Evolutionary conservation across 1,139 yeast genomes (phyloP).

Genomic region (Scheffersomyces illinoinensis): DNA sequence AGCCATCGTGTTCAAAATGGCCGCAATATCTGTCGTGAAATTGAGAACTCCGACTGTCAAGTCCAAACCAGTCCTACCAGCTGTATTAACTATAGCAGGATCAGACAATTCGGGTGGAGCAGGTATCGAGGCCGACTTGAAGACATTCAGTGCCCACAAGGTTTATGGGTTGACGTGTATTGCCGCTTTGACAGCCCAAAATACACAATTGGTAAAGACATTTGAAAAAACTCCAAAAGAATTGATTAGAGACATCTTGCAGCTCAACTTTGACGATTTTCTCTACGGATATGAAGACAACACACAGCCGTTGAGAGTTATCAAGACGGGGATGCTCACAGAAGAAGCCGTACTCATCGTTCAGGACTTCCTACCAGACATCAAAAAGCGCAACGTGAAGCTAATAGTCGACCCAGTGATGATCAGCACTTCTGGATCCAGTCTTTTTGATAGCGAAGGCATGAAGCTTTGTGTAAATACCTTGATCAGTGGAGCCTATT

Average conservation of each 20-base stretch:
- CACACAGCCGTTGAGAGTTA: constrained; percentile 49
- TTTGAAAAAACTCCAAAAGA: constrained; percentile 49
- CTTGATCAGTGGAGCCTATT: constrained; percentile 56
- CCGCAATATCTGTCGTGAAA: not conserved
- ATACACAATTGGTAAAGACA: constrained; percentile 59
- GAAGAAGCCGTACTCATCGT: constrained; percentile 55
- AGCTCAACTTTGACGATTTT: constrained; percentile 63
- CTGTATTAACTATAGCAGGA: constrained; percentile 72
- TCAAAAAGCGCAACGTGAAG: constrained; percentile 29
- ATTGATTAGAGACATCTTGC: constrained; percentile 48
- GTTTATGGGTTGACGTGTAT: constrained; percentile 83
- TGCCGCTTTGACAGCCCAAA: constrained; percentile 83
- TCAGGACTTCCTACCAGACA: constrained; percentile 28
- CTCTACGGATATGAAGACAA: constrained; percentile 30
- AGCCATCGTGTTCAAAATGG: not conserved
- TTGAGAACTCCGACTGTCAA: not conserved
- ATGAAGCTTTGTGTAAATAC: constrained; percentile 43
- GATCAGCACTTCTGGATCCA: constrained; percentile 75
- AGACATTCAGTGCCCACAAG: constrained; percentile 75
- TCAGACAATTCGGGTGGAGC: constrained; percentile 95
- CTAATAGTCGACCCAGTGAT: constrained; percentile 81
- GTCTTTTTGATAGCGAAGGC: constrained; percentile 51
- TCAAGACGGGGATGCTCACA: constrained; percentile 84
- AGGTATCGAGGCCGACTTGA: constrained; percentile 90
- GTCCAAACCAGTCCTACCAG: constrained; percentile 20